Base-by-base conservation (phyloP, 139 green algal genomes). In the Edaphochlamys debaryana region DNA sequence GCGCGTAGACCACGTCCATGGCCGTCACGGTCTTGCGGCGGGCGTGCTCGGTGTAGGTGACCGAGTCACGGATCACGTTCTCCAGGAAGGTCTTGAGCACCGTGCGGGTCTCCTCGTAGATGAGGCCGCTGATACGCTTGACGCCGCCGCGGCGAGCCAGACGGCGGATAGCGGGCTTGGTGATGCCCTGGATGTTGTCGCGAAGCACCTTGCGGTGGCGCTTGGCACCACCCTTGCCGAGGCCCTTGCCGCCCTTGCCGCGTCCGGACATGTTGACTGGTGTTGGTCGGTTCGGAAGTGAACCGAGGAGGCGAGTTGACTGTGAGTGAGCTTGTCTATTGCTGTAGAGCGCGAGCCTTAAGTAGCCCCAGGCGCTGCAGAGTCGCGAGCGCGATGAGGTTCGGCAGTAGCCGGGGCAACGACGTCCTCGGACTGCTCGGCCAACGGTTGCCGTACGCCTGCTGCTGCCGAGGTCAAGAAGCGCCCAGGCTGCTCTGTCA, bases 21-120 rank as follows among this genome's bases (percentile, higher is more conserved):
- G 96, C 96, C 32, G 96, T 98, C 42, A 99, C 96, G 27, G 96
- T 99, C 95, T 98, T 99, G 82, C 96, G 92, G 75, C 95, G 91
- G 45, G 96, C 96, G 93, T 98, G 96, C 94, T 99, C 96, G 62
- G 96, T 98, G 94, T 99, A 99, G 86, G 96, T 99, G 42, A 99
- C 96, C n/a, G 95, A 94, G 83, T 99, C 96, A 68, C 96, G 91
- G 86, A 97, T 95, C 41, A 98, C 95, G 87, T 96, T 97, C 92
- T 98, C 95, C 50, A 98, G 92, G 91, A 98, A 98, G 67, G 96
- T 93, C 92, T 98, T 97, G 76, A 98, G 93, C 42, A 97, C 94
- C 54, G 93, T 92, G 85, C 94, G 93, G 67, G 94, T 96, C 91
- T 97, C 94, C 92, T 98, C 94, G 79, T 97, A 96, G 87, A 97